These are phyloP conservation scores for Vitis vinifera DNA, from an alignment of 164 flowering plant genomes.

Conservation along the genomic window ASM3070453v1 NC_081807.1:620001-620500, in stretches of 20 bases:
- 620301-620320: neutral
- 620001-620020: conserved; percentile 36
- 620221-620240: neutral
- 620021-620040: neutral
- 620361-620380: neutral
- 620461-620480: conserved; percentile 33
- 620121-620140: neutral
- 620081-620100: neutral
- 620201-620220: too few species aligned
- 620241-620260: neutral
- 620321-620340: neutral
- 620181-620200: too few species aligned
- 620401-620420: neutral
- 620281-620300: neutral
- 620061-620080: neutral
- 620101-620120: neutral
- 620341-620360: neutral
- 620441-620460: conserved; percentile 20
- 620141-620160: too few species aligned
- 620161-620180: too few species aligned
- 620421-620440: conserved; percentile 35
- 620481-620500: conserved; percentile 63
- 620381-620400: neutral
- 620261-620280: too few species aligned
- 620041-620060: neutral